phyloP scores from a whole-genome alignment of 768 basidiomycete genomes.

The Agrocybe pediades region DNA sequence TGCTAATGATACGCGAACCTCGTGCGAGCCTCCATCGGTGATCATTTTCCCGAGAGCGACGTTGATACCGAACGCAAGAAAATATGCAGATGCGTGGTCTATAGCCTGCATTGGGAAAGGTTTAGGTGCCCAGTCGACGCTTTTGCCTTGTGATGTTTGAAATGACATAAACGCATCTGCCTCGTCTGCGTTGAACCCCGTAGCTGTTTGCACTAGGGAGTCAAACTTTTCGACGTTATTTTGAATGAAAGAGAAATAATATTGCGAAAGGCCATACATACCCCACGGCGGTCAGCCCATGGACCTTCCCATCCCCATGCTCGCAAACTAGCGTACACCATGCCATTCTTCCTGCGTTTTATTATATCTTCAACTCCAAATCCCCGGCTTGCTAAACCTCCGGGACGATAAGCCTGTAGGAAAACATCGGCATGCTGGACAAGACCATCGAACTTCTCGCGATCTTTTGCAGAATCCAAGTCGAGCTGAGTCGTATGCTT shows the following conservation, averaged over 20 bases:
- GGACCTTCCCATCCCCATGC: conserved; percentile 63
- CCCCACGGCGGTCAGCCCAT: conserved; percentile 55
- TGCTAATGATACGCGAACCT: conserved; percentile 60
- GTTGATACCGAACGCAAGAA: conserved; percentile 60
- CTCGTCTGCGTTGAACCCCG: conserved; percentile 62
- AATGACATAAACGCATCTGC: conserved; percentile 44
- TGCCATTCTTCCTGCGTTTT: conserved; percentile 24
- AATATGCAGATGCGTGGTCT: conserved; percentile 61
- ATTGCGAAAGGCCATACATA: conserved; percentile 21
- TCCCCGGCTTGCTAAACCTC: conserved; percentile 46
- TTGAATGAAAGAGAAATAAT: neutral
- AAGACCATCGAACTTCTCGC: conserved; percentile 34
- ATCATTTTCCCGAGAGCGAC: conserved; percentile 56
- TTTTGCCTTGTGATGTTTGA: conserved; percentile 4
- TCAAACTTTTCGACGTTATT: conserved; percentile 47
- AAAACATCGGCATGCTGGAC: conserved; percentile 53
- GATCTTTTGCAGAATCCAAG: conserved; percentile 34
- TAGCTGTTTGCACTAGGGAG: conserved; percentile 63
- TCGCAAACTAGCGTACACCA: conserved; percentile 54
- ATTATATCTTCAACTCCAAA: conserved; percentile 47
- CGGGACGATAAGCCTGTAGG: conserved; percentile 61
- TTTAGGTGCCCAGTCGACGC: conserved; percentile 18
- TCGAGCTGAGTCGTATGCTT: conserved; percentile 67
- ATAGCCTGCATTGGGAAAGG: conserved; percentile 60
- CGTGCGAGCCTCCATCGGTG: conserved; percentile 60